Percentiles rank a stretch among this genome's conserved stretches.
phyloP scores from a whole-genome alignment of 331 rosid species.

The Malus hybrid region DNA sequence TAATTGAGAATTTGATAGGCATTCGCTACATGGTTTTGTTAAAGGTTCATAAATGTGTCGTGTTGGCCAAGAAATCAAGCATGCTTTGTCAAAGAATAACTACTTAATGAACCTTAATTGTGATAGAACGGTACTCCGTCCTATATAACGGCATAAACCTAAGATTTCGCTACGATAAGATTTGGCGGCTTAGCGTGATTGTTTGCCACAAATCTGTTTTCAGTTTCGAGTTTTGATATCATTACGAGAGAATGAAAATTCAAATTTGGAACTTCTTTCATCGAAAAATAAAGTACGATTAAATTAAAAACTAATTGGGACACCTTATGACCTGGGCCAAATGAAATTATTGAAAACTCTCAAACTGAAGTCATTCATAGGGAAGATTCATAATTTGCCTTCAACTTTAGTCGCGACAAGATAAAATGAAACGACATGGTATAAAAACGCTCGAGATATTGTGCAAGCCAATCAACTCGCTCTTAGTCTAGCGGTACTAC shows the following conservation, averaged over 20 bases:
- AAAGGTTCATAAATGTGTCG: neutral
- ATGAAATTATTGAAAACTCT: too few relatives aligned
- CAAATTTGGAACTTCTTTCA: too few relatives aligned
- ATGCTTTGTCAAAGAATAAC: neutral
- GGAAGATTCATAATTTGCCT: neutral
- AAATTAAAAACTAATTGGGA: neutral
- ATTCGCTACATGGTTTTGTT: neutral
- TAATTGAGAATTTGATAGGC: neutral
- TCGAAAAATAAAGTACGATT: too few relatives aligned
- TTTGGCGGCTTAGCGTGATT: neutral
- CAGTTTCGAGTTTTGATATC: neutral
- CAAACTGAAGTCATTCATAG: neutral
- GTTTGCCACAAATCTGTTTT: neutral
- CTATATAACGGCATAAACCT: too few relatives aligned
- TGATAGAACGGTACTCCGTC: neutral
- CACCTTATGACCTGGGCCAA: too few relatives aligned
- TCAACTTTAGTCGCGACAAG: neutral
- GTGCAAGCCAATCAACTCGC: neutral
- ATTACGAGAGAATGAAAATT: neutral
- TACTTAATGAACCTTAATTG: neutral
- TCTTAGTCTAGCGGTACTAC: neutral
- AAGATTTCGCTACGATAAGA: neutral
- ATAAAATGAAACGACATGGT: neutral
- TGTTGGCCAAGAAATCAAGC: neutral
- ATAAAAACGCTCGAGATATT: too few relatives aligned